A percentile compares a stretch with the other conserved stretches of the same genome.
Conservation (phyloP, 495 filamentous ascomycete species). For the Schizothecium vesticola region DNA sequence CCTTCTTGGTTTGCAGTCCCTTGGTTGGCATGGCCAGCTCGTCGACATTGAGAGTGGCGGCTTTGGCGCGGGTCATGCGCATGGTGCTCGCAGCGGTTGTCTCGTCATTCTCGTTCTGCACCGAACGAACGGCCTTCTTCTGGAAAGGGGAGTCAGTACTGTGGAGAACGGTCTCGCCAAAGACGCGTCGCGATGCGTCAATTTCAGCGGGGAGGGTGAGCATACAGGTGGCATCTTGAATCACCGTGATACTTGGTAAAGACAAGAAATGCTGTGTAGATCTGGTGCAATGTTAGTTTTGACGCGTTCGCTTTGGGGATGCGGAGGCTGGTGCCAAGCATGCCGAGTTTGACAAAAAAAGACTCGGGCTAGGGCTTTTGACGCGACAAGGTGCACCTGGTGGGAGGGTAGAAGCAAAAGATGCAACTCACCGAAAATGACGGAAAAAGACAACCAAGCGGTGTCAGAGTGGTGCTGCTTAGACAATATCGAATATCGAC, state of each 20-base stretch:
- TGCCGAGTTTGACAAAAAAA: background rate
- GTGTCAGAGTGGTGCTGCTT: background rate
- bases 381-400: background rate
- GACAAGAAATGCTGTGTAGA: conserved; percentile 3
- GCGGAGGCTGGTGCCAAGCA: background rate
- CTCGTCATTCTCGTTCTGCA: conserved; percentile 92
- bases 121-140: conserved; percentile 45
- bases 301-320: conserved; percentile 5
- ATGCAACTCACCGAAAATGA: background rate
- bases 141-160: conserved; percentile 8
- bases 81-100: conserved; percentile 58
- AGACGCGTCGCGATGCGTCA: background rate
- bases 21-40: conserved; percentile 54
- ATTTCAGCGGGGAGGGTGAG: conserved; percentile 9
- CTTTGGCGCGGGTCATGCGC: conserved; percentile 89
- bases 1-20: conserved; percentile 70
- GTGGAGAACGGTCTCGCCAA: background rate
- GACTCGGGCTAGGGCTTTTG: background rate
- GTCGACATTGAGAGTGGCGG: conserved; percentile 63
- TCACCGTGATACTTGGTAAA: background rate
- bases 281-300: conserved; percentile 2
- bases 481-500: background rate
- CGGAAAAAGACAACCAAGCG: background rate
- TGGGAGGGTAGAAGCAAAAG: background rate
- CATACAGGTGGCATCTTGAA: conserved; percentile 51